These are phyloP conservation scores for Venturia asperata DNA, from an alignment of 2,329 filamentous ascomycete species.

Conservation along the genomic window DNA sequence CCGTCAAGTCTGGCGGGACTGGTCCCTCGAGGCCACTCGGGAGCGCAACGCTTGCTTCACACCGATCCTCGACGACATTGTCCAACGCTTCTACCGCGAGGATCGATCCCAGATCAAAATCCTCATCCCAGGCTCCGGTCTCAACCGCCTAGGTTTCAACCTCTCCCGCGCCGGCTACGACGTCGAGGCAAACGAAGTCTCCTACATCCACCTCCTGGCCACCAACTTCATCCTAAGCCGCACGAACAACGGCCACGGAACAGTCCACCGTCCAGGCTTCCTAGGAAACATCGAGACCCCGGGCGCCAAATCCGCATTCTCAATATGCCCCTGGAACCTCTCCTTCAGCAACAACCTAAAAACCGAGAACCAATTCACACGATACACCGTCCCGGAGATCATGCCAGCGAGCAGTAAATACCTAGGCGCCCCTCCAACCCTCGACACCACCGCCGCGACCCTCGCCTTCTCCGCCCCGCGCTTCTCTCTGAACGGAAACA, in stretches of 20 bases:
- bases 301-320: conserved; percentile 26
- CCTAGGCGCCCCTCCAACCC: conserved; percentile 33
- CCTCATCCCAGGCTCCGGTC: conserved; percentile 65
- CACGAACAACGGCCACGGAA: conserved; percentile 33
- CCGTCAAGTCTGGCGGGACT: conserved; percentile 16
- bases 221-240: conserved; percentile 71
- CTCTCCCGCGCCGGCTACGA: conserved; percentile 59
- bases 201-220: conserved; percentile 90
- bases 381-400: conserved; percentile 71
- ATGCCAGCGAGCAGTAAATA: conserved; percentile 27
- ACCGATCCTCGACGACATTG: not conserved
- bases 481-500: conserved; percentile 55
- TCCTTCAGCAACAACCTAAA: conserved; percentile 78
- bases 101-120: not conserved
- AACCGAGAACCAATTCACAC: conserved; percentile 65
- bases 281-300: conserved; percentile 13
- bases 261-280: not conserved
- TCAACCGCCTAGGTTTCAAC: conserved; percentile 85
- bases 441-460: conserved; percentile 95
- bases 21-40: conserved; percentile 4
- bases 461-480: conserved; percentile 50
- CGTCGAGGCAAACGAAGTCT: conserved; percentile 86
- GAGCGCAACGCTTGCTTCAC: conserved; percentile 11
- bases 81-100: not conserved
- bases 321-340: conserved; percentile 77